Evolutionary conservation across 2,329 filamentous ascomycete genomes (phyloP), one percentile per base, ranked within the genome.

Genomic region (Aspergillus versicolor): DNA sequence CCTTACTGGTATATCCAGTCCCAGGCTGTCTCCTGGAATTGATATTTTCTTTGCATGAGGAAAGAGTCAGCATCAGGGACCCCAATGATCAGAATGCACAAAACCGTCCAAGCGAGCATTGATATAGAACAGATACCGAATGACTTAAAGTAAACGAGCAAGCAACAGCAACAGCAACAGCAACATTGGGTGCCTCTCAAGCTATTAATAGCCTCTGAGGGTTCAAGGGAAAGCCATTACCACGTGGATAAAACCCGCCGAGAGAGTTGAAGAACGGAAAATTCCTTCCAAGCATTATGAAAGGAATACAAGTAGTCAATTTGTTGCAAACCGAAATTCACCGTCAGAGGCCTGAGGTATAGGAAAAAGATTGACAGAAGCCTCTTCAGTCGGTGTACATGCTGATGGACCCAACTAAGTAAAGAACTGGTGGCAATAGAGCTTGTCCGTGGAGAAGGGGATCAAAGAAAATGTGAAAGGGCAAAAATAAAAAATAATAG

Each of bases 1-100:
- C 90, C 75, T 96, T 96, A 72, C 79, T 84, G 49, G 80, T 81
- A 67, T 87, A 87, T 34, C 74, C 77, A 61, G 75, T 76, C 24
- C 77, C 73, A 52, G 80, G 72, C 63, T 80, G 75, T 59, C 71
- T 77, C 57, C 74, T 72, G 19, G 67, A 59, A 47, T 75, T 73
- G 58, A 69, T 38, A n/a, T 65, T 64, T 57, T 77, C 75, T 77
- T 62, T 15, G 54, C 27, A 34, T 37, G 17, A 32, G 17, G 40
- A 41, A 54, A 34, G n/a, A 38, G 65, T 74, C 59, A 74, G 72
- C 64, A 50, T 48, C 43, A 34, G 34, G 21, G 22, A 54, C 17
- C 24, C 52, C 46, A 42, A 45, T 21, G 24, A 43, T n/a, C 15
- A 12, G n/a, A 15, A 41, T 11, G 21, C 5, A 13, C 19, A 52